Evolutionary conservation across 148 eudicot species (phyloP).

Genomic region (Camellia japonica): DNA sequence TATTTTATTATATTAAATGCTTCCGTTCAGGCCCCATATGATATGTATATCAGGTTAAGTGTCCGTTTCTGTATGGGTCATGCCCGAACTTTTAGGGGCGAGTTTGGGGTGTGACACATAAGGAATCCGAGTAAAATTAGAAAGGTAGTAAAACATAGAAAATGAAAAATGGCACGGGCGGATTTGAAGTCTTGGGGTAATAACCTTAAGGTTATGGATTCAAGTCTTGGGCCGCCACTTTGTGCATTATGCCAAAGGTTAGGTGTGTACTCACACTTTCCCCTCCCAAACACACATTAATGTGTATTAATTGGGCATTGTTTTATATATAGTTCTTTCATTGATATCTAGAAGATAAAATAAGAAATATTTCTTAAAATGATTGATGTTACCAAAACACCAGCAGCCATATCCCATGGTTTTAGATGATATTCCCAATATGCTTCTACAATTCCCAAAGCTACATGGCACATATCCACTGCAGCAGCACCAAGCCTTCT

Average conservation of each 20-base stretch:
- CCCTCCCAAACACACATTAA: too few relatives aligned
- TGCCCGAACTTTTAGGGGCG: too few relatives aligned
- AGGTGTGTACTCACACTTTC: too few relatives aligned
- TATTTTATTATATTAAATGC: too few relatives aligned
- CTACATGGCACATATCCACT: slow-evolving; percentile 99
- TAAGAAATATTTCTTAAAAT: neutral
- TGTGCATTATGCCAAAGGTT: too few relatives aligned
- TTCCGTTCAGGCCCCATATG: too few relatives aligned
- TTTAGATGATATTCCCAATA: slow-evolving; percentile 98
- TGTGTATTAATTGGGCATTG: too few relatives aligned
- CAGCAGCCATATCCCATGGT: slow-evolving; percentile 99
- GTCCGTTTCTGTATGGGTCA: too few relatives aligned
- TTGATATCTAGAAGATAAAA: slow-evolving; percentile 5
- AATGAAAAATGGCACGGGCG: neutral
- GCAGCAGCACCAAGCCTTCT: slow-evolving; percentile 99
- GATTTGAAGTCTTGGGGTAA: neutral
- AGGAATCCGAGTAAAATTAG: neutral
- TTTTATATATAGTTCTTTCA: neutral
- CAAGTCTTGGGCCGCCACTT: too few relatives aligned
- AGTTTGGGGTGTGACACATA: too few relatives aligned
- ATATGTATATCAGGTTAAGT: too few relatives aligned
- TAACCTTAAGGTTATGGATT: too few relatives aligned
- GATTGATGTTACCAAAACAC: slow-evolving; percentile 73
- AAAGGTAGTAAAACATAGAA: neutral
- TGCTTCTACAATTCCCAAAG: slow-evolving; percentile 87